A percentile compares a stretch with the other conserved stretches of the same genome.
Evolutionary conservation across 345 rosid genomes (phyloP).

Genomic region (Camelina sativa): DNA sequence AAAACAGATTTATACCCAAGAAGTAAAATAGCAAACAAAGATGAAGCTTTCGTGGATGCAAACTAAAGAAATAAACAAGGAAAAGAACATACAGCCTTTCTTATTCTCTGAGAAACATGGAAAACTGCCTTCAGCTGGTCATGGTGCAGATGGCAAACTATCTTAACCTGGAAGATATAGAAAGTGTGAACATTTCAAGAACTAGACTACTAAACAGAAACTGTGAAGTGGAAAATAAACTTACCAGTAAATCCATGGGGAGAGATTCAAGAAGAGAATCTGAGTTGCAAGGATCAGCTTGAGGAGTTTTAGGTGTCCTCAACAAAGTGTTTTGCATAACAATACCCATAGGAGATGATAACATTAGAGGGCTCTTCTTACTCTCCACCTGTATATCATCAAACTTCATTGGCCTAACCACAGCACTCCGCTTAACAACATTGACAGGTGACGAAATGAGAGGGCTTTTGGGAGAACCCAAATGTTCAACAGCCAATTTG

Average conservation of each 20-base stretch:
- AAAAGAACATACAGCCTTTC: conserved; percentile 67
- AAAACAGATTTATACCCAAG: conserved; percentile 20
- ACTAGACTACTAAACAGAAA: not conserved
- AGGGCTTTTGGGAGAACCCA: conserved; percentile 57
- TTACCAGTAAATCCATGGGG: conserved; percentile 89
- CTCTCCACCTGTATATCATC: conserved; percentile 46
- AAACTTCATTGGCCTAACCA: conserved; percentile 49
- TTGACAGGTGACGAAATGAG: conserved; percentile 63
- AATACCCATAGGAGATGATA: conserved; percentile 72
- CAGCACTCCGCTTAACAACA: conserved; percentile 50
- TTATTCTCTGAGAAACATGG: conserved; percentile 81
- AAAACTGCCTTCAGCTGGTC: conserved; percentile 89
- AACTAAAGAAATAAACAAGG: not conserved
- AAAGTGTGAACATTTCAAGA: not conserved
- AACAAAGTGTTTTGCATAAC: conserved; percentile 54
- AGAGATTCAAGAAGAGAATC: conserved; percentile 86
- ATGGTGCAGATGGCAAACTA: conserved; percentile 92
- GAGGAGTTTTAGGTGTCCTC: conserved; percentile 84
- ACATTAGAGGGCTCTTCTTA: conserved; percentile 60
- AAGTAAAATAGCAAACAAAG: not conserved
- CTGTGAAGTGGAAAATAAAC: not conserved
- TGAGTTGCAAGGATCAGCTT: conserved; percentile 51
- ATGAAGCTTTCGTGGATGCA: conserved; percentile 10
- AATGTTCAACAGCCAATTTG: conserved; percentile 37
- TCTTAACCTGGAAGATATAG: conserved; percentile 62